Base-by-base conservation (phyloP, 441 rosid species). In the Mallotus japonicus region DNA sequence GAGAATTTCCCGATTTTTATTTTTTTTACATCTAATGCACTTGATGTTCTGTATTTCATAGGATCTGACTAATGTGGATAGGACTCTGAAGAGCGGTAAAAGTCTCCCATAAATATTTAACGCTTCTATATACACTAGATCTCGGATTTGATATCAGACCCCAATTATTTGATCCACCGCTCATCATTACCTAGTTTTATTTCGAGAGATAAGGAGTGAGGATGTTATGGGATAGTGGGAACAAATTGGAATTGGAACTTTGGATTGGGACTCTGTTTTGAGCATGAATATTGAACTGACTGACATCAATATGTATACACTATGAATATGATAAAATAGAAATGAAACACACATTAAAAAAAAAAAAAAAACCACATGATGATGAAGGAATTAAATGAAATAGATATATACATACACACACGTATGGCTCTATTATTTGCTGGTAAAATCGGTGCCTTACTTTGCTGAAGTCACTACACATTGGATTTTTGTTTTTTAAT, bases 391-490 rank as follows among this genome's bases (percentile, higher is more conserved):
- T 34, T 3, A 3, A 34, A 1, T 3, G 40, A 34, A 5, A 34
- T 34, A 4, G 40, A 34, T 47, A 51, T 54, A 4, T 60, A 42
- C 16, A 14, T 11, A 37, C 3, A 40, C 24, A 71, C 75, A 79
- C 74, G 80, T 74, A 50, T 67, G 15, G 68, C 22, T 2, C 7
- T 49, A 20, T 14, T 19, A 65, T 75, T 81, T 61, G 79, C 17
- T 12, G 60, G 14, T 16, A 53, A 51, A 24, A 62, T 62, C 79
- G 79, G 84, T 72, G 79, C 54, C 77, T 51, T 51, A 32, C 64
- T 37, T 55, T 34, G 72, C 49, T 55, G 62, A 54, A 55, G 51
- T 68, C 72, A 54, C 49, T 10, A 4, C 60, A 2, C 2, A 24
- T 15, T 34, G 0, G 3, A 32, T 19, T 10, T n/a, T 62, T 24